A percentile compares a stretch with the other conserved stretches of the same genome.
Evolutionary conservation across 805 yeast genomes (phyloP).

Genomic region (Cyberlindnera maclurae): DNA sequence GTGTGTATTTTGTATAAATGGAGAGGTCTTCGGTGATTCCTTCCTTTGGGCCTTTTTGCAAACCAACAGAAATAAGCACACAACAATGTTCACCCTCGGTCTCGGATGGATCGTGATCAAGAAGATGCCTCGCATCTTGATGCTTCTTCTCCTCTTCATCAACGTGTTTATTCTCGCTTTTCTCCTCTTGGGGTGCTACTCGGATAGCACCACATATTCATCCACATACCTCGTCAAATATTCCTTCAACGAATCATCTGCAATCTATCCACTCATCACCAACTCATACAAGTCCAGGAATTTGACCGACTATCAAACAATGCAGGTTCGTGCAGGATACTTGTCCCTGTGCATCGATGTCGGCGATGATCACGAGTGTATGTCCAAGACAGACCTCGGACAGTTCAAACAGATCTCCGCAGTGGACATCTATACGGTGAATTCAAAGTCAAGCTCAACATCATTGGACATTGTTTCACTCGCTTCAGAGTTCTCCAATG

Average conservation of each 20-base stretch:
- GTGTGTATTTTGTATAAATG: too few species aligned
- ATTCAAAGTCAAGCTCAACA: slow-evolving; percentile 26
- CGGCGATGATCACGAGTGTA: slow-evolving; percentile 29
- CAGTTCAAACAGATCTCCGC: slow-evolving; percentile 24
- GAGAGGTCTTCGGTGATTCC: too few species aligned
- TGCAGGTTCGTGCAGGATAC: slow-evolving; percentile 47
- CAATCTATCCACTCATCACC: slow-evolving; percentile 34
- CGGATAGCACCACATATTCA: slow-evolving; percentile 33
- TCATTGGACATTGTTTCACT: slow-evolving; percentile 40
- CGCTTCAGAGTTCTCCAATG: slow-evolving; percentile 37
- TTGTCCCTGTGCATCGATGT: slow-evolving; percentile 47
- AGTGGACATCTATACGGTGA: slow-evolving; percentile 28
- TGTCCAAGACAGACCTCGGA: slow-evolving; percentile 25
- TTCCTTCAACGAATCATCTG: slow-evolving; percentile 39
- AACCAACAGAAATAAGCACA: background rate
- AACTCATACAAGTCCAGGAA: slow-evolving; percentile 29
- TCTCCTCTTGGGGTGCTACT: slow-evolving; percentile 49
- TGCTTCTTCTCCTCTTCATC: slow-evolving; percentile 37
- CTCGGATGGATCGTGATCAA: slow-evolving; percentile 24
- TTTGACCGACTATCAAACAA: slow-evolving; percentile 29
- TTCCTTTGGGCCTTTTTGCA: too few species aligned
- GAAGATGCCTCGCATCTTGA: slow-evolving; percentile 36
- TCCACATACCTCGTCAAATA: slow-evolving; percentile 44
- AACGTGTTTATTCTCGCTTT: slow-evolving; percentile 45
- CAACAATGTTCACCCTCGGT: slow-evolving; percentile 3